phyloP scores from a whole-genome alignment of 139 green algal genomes.

The Edaphochlamys debaryana region DNA sequence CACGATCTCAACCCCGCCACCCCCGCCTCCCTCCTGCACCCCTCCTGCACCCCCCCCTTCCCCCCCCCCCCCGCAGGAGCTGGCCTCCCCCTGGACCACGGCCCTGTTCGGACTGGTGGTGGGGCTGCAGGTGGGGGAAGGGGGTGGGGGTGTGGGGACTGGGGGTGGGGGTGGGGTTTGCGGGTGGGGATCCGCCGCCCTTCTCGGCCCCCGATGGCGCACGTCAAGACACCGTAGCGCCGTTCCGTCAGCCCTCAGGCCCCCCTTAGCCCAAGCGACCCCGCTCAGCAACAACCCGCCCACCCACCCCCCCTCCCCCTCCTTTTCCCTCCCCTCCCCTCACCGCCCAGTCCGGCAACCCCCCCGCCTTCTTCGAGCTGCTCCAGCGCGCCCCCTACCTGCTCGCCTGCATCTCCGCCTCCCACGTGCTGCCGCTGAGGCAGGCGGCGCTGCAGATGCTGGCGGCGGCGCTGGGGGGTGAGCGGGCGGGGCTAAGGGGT shows the following conservation, averaged over 20 bases:
- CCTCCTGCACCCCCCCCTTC: background rate
- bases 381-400: slow-evolving; percentile 17
- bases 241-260: too few relatives aligned
- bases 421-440: slow-evolving; percentile 18
- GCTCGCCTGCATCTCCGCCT: slow-evolving; percentile 10
- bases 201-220: too few relatives aligned
- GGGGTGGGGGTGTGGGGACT: background rate
- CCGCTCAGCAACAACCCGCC: too few relatives aligned
- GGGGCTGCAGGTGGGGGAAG: background rate
- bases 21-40: too few relatives aligned
- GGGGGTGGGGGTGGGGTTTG: too few relatives aligned
- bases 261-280: too few relatives aligned
- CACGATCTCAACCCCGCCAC: too few relatives aligned
- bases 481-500: slow-evolving; percentile 4
- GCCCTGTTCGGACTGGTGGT: slow-evolving; percentile 9
- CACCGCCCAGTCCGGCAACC: too few relatives aligned
- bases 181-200: too few relatives aligned
- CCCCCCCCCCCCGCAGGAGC: background rate
- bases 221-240: too few relatives aligned
- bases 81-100: slow-evolving; percentile 8
- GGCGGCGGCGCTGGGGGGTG: slow-evolving; percentile 26
- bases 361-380: slow-evolving; percentile 4
- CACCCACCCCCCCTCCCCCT: too few relatives aligned
- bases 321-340: too few relatives aligned
- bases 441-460: slow-evolving; percentile 3